phyloP scores from a whole-genome alignment of 2,329 filamentous ascomycete genomes.

The Alternaria consortialis region DNA sequence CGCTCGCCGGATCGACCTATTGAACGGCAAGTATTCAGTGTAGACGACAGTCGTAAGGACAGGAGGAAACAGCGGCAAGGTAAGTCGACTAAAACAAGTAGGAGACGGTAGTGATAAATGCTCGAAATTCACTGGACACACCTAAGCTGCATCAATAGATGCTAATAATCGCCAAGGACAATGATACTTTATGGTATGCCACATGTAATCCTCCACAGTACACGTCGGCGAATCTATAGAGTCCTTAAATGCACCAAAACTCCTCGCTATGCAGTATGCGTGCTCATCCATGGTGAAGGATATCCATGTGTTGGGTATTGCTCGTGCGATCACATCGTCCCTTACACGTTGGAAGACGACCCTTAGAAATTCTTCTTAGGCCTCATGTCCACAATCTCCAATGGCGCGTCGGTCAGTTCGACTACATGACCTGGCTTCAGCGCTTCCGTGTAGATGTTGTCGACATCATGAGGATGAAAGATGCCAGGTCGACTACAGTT shows the following conservation, averaged over 20 bases:
- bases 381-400: constrained; percentile 71
- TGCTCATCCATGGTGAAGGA: neutral
- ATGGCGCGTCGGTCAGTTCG: constrained; percentile 65
- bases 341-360: neutral
- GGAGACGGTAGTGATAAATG: neutral
- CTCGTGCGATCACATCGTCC: neutral
- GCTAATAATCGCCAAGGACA: neutral
- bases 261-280: constrained; percentile 15
- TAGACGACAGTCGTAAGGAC: neutral
- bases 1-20: no score
- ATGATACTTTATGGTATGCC: neutral
- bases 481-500: constrained; percentile 79
- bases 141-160: neutral
- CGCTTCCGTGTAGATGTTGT: constrained; percentile 81
- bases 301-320: neutral
- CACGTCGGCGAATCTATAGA: neutral
- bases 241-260: constrained; percentile 3
- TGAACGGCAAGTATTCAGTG: neutral
- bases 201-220: neutral
- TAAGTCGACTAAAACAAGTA: neutral
- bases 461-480: constrained; percentile 80
- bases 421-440: constrained; percentile 65
- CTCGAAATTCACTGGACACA: neutral
- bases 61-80: neutral
- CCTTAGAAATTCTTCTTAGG: constrained; percentile 35